Conservation (phyloP, 495 filamentous ascomycete genomes). For the Talaromyces wortmannii region DNA sequence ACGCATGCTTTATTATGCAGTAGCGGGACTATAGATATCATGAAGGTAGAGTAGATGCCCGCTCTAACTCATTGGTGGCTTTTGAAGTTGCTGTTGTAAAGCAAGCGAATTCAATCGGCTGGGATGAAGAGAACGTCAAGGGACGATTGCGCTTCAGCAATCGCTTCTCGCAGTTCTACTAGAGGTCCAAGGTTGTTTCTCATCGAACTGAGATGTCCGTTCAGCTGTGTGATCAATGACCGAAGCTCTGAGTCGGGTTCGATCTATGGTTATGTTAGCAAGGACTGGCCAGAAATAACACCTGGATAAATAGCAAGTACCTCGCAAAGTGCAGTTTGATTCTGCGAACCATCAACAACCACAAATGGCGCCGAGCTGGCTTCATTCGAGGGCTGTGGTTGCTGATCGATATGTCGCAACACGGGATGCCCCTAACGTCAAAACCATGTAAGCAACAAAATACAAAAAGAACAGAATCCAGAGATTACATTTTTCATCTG, state of each 20-base stretch:
- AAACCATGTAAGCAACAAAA: neutral
- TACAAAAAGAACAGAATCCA: neutral
- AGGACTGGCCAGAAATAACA: slow-evolving; percentile 4
- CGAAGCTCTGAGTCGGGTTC: slow-evolving; percentile 31
- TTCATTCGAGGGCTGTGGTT: slow-evolving; percentile 7
- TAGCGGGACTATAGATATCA: no score
- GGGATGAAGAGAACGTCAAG: slow-evolving; percentile 33
- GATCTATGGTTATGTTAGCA: slow-evolving; percentile 16
- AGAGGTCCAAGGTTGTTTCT: slow-evolving; percentile 47
- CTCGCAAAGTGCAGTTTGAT: slow-evolving; percentile 19
- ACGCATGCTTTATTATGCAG: no score
- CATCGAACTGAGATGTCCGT: slow-evolving; percentile 51
- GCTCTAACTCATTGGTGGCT: no score
- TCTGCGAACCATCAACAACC: slow-evolving; percentile 16
- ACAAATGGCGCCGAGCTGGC: slow-evolving; percentile 16
- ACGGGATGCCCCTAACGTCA: slow-evolving; percentile 34
- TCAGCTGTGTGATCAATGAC: slow-evolving; percentile 36
- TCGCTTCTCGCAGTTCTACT: slow-evolving; percentile 42
- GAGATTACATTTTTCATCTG: slow-evolving; percentile 35
- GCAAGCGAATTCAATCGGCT: slow-evolving; percentile 23
- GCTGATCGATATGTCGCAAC: slow-evolving; percentile 26
- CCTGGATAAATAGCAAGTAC: slow-evolving; percentile 14
- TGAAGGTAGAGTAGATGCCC: no score
- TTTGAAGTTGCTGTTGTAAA: no score
- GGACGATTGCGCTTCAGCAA: slow-evolving; percentile 41